Evolutionary conservation across 192 early-diverging fungal genomes (phyloP), one percentile per base, ranked within the genome.

Genomic region (Dissophora ornata): DNA sequence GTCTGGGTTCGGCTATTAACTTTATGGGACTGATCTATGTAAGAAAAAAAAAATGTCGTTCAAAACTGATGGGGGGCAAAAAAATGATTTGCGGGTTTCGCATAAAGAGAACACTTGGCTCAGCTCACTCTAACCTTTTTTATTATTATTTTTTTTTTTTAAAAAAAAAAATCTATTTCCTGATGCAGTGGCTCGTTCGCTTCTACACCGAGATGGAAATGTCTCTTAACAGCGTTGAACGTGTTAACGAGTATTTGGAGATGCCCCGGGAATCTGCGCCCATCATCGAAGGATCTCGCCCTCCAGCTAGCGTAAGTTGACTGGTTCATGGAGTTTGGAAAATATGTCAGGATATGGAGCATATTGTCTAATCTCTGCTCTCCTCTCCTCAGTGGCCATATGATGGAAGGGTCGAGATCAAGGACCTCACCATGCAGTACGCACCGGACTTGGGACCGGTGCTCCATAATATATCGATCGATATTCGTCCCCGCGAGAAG

Each of bases 171-270:
- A 1, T 52, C 12, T 19, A 33, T 32, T 16, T 7, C n/a, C n/a
- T n/a, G n/a, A n/a, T n/a, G n/a, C 57, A 65, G 67, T 69, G 69
- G 71, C 61, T 68, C 26, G 57, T 74, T 28, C 81, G 90, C 30
- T 81, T 84, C 44, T 90, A 89, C 65, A 87, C 84, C 19, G 81
- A 89, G 62, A 88, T 93, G 84, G 95, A 96, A 71, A 90, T 96
- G 85, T 85, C 71, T 64, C 84, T 95, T 82, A 94, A 93, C 71
- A 82, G 90, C 13, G 92, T 96, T 2, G 97, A 98, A 83, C 88
- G 96, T 3, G 81, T 96, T 30, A 71, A 86, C 50, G 95, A 97
- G 80, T 96, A 95, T 51, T 57, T 91, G 61, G 79, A 82, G 11
- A 84, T 96, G 62, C 91, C 92, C 22, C 91, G 97, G 68, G 97